These are phyloP conservation scores for Phoma sp. DNA, from an alignment of 2,329 filamentous ascomycete genomes.

Conservation along the genomic window DNA sequence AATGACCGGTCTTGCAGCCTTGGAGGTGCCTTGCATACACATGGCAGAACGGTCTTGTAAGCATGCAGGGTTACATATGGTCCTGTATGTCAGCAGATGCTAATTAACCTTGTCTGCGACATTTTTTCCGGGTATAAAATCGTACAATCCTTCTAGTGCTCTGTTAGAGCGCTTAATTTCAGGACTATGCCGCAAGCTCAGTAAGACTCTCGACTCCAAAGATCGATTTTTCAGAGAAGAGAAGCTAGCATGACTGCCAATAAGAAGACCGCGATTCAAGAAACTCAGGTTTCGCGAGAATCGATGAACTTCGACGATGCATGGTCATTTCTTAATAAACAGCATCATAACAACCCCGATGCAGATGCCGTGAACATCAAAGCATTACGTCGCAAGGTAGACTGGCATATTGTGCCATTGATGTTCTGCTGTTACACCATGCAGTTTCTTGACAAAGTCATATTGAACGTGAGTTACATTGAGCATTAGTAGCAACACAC, in stretches of 20 bases:
- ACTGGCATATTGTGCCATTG: slow-evolving; percentile 47
- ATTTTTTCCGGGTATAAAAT: not conserved
- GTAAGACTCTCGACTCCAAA: not conserved
- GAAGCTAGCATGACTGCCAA: not conserved
- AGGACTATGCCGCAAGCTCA: not conserved
- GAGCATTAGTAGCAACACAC: not conserved
- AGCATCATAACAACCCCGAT: not conserved
- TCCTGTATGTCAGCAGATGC: not conserved
- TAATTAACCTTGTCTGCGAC: not conserved
- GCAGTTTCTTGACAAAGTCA: slow-evolving; percentile 49
- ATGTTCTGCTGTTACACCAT: slow-evolving; percentile 41
- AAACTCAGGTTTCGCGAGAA: not conserved
- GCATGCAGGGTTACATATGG: not conserved
- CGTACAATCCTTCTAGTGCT: not conserved
- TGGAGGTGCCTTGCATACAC: not conserved
- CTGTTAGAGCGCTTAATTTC: not conserved
- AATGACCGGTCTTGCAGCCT: not conserved
- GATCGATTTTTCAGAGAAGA: not conserved
- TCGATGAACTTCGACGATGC: slow-evolving; percentile 12
- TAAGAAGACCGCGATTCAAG: not conserved
- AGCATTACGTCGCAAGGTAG: slow-evolving; percentile 38
- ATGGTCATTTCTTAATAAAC: slow-evolving; percentile 15
- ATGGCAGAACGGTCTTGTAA: not conserved
- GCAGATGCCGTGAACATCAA: not conserved
- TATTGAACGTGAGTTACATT: slow-evolving; percentile 19